Base-by-base conservation (phyloP, 2,329 filamentous ascomycete genomes). In the Aspergillus floridensis region DNA sequence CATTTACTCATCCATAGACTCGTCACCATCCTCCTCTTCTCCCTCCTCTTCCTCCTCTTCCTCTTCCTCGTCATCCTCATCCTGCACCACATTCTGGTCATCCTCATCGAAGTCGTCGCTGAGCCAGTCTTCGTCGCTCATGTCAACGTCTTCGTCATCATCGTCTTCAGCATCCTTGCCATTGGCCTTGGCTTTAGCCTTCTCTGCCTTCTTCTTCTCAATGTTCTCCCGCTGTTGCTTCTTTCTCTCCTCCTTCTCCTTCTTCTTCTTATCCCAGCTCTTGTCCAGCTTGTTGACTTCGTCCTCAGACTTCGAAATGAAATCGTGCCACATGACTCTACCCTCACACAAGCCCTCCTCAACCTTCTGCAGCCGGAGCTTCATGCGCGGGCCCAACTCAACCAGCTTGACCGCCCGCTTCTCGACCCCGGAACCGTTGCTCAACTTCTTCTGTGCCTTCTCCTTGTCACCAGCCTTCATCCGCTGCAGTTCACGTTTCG, bases 301-400 rank as follows among this genome's bases (percentile, higher is more conserved):
- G 19, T 86, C 84, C 67, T 86, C 86, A 6, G 86, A 87, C 82
- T 99, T 99, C 72, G 88, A 86, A 56, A 98, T 87, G 72, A 92
- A 96, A 73, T 97, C 92, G 75, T 99, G 95, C 95, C 95, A 99
- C 90, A 99, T 91, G 58, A 96, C 85, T 74, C 92, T 95, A 53
- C 95, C 95, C 26, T 85, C 84, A 69, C 92, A 97, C 6, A 98
- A 77, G 1, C 93, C 95, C 68, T 99, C 95, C 72, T 99, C 95
- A 4, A 99, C 93, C 79, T 99, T 99, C 57, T 92, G 93, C 77
- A 99, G 81, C 32, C 93, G 87, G 46, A 99, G 79, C 61, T 86
- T 89, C 89, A 99, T 88, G 56, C 95, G 86, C 1, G 95, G 95
- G 0, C 95, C 95, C 0, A 99, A 80, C 77, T 99, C 95, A 3